phyloP scores from a whole-genome alignment of 345 rosid genomes.

The Gynandropsis gynandra region DNA sequence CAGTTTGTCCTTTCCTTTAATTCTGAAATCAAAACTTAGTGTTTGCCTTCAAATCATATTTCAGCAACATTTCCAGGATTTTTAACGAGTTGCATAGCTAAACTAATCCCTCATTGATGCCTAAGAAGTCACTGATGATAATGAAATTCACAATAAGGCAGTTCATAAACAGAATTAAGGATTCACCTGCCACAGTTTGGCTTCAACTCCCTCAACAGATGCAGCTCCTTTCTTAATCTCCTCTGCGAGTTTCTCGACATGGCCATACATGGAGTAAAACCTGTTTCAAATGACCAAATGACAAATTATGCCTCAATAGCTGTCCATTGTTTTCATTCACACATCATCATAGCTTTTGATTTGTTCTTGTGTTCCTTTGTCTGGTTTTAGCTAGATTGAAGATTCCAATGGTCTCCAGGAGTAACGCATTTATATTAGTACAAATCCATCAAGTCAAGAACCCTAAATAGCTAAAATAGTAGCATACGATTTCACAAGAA shows the following conservation, averaged over 20 bases:
- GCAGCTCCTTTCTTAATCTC: slow-evolving; percentile 89
- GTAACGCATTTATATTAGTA: background rate
- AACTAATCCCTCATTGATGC: background rate
- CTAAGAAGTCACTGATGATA: background rate
- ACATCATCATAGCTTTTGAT: too few relatives aligned
- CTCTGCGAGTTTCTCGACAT: slow-evolving; percentile 86
- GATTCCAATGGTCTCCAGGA: too few relatives aligned
- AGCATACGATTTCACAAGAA: too few relatives aligned
- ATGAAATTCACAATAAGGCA: slow-evolving; percentile 3
- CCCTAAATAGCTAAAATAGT: background rate
- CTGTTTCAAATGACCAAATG: slow-evolving; percentile 25
- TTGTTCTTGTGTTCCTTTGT: too few relatives aligned
- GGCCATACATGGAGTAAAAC: slow-evolving; percentile 97
- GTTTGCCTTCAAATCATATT: too few relatives aligned
- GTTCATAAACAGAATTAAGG: slow-evolving; percentile 9
- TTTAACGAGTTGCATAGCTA: background rate
- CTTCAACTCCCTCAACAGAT: slow-evolving; percentile 95
- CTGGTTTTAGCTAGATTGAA: too few relatives aligned
- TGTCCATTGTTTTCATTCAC: too few relatives aligned
- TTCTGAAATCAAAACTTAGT: too few relatives aligned
- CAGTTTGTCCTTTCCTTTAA: too few relatives aligned
- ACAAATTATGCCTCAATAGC: background rate
- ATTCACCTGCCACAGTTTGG: slow-evolving; percentile 82
- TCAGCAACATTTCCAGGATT: background rate
- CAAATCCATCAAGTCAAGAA: slow-evolving; percentile 8